phyloP scores from a whole-genome alignment of 2,329 filamentous ascomycete genomes.

The Aspergillus alliaceus region DNA sequence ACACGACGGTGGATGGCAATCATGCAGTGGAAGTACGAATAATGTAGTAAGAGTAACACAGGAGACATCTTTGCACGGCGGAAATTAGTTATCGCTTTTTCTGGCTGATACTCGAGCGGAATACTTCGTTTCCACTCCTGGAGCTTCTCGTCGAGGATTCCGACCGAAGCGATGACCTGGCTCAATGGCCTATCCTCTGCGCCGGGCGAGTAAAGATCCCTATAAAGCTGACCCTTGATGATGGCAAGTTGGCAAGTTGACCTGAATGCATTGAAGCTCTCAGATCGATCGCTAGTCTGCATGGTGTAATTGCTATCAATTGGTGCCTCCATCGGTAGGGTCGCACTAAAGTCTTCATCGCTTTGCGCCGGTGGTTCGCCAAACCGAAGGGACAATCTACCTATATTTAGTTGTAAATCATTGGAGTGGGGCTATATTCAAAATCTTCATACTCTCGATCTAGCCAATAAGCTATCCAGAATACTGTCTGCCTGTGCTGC shows the following conservation, averaged over 20 bases:
- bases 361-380: slow-evolving; percentile 12
- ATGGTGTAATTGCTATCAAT: neutral
- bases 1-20: slow-evolving; percentile 18
- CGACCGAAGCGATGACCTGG: slow-evolving; percentile 11
- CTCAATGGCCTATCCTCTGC: slow-evolving; percentile 11
- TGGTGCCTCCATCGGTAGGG: slow-evolving; percentile 2
- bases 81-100: neutral
- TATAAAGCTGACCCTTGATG: slow-evolving; percentile 16
- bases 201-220: slow-evolving; percentile 12
- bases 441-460: slow-evolving; percentile 17
- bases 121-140: slow-evolving; percentile 14
- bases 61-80: slow-evolving; percentile 3
- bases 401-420: neutral
- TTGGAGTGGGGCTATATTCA: neutral
- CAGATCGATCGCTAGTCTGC: slow-evolving; percentile 3
- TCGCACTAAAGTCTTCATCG: slow-evolving; percentile 12
- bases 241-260: slow-evolving; percentile 15
- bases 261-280: slow-evolving; percentile 11
- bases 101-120: slow-evolving; percentile 13
- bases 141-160: slow-evolving; percentile 12
- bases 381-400: slow-evolving; percentile 18
- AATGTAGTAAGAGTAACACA: slow-evolving; percentile 15
- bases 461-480: slow-evolving; percentile 18
- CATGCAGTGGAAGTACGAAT: slow-evolving; percentile 19
- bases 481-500: slow-evolving; percentile 11